These are phyloP conservation scores for Leptographium flavum DNA, from an alignment of 2,329 filamentous ascomycete genomes.

Conservation along the genomic window DNA sequence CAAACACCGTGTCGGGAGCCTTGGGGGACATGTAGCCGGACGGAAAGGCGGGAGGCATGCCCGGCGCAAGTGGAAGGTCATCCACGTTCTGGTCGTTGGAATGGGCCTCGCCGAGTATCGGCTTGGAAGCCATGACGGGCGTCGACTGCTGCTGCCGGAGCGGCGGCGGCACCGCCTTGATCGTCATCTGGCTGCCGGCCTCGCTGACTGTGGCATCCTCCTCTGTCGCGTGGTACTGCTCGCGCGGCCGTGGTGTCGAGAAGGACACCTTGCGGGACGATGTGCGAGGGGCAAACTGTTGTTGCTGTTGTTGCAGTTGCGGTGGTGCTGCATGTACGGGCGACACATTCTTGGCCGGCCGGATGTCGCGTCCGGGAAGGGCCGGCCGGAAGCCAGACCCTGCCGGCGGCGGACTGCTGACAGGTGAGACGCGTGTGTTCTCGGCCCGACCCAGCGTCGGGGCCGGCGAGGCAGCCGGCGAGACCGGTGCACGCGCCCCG, in stretches of 20 bases:
- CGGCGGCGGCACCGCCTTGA: not conserved
- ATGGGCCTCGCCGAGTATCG: not conserved
- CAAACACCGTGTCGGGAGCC: conserved; percentile 23
- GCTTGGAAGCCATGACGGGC: not conserved
- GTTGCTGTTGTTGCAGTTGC: conserved; percentile 8
- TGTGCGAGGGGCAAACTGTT: conserved; percentile 19
- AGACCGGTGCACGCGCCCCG: conserved; percentile 25
- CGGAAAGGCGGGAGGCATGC: conserved; percentile 14
- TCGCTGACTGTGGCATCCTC: conserved; percentile 1
- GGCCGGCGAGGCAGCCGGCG: conserved; percentile 14
- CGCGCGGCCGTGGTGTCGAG: not conserved
- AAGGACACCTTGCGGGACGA: conserved; percentile 14
- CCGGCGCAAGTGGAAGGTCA: conserved; percentile 2
- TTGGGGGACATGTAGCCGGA: conserved; percentile 13
- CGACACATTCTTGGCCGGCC: conserved; percentile 10
- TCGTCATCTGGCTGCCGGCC: conserved; percentile 7
- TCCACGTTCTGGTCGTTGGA: not conserved
- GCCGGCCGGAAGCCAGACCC: not conserved
- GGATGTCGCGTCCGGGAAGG: conserved; percentile 9
- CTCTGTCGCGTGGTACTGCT: not conserved
- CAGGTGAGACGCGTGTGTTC: not conserved
- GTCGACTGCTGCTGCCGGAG: not conserved
- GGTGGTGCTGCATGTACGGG: not conserved
- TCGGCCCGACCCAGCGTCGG: not conserved
- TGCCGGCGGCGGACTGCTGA: not conserved